Evolutionary conservation across 805 yeast genomes (phyloP), one percentile per base, ranked within the genome.

Genomic region (Sungouiozyma ichnusensis): DNA sequence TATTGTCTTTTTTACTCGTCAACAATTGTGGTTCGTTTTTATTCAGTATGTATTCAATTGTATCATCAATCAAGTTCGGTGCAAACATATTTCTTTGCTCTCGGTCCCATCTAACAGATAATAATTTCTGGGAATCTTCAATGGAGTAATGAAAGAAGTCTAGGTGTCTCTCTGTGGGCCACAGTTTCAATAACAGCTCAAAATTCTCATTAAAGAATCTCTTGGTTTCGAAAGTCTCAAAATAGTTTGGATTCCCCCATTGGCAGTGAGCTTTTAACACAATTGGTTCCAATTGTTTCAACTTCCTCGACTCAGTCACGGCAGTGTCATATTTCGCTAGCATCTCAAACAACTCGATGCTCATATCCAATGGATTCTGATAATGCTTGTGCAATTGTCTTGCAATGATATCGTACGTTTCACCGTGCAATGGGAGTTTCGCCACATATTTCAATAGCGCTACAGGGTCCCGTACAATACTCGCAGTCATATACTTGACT

Each of bases 101-200:
- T 1, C 5, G 37, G 17, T 16, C 16, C 24, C n/a, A 8, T 39
- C 20, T 24, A 35, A 16, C 18, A n/a, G 7, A 35, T 16, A 16
- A 14, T 16, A 11, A 18, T n/a, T 16, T 6, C 11, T 13, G 13
- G 36, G 16, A 32, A 16, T 17, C 17, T 15, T 15, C 29, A 11
- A 24, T 6, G 6, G 13, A 31, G 19, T 27, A 18, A 15, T 17
- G 33, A 14, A 32, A 24, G n/a, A 41, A 17, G 9, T 33, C 19
- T 13, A 16, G 29, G 20, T 46, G 47, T n/a, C 29, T 15, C 17
- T 40, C 43, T 2, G 16, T 9, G 3, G 50, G 50, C 50, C 50
- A 47, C 33, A 38, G 6, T 4, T 32, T 15, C 8, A 31, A 18
- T 20, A 47, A 20, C 4, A 14, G 5, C 3, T 24, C 11, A 11